Percentiles rank a stretch among this genome's conserved stretches.
These are phyloP conservation scores for Rossbeevera mucosa DNA, from an alignment of 768 basidiomycete species.

Conservation along the genomic window DNA sequence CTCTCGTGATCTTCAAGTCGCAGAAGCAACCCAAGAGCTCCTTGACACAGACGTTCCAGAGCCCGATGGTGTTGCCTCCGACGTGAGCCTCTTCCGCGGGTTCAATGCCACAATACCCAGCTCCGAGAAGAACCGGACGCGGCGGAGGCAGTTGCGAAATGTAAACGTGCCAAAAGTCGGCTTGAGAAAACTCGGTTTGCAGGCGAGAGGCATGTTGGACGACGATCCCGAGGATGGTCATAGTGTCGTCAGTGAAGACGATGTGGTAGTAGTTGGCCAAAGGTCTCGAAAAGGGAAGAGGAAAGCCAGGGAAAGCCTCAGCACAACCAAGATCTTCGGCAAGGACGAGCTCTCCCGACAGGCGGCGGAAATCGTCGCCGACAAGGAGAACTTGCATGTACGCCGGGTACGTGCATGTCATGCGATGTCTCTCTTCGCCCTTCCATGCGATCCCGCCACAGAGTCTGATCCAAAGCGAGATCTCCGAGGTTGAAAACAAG, in stretches of 20 bases:
- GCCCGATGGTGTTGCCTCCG: constrained; percentile 60
- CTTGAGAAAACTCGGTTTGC: constrained; percentile 74
- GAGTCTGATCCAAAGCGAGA: constrained; percentile 84
- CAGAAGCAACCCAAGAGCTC: constrained; percentile 77
- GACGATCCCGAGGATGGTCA: constrained; percentile 50
- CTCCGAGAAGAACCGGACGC: constrained; percentile 69
- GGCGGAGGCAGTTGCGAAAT: constrained; percentile 75
- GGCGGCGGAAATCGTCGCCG: constrained; percentile 77
- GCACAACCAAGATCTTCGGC: constrained; percentile 65
- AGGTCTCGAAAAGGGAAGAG: constrained; percentile 35
- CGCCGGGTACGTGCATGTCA: constrained; percentile 53
- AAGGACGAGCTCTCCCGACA: constrained; percentile 83
- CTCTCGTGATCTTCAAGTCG: constrained; percentile 78
- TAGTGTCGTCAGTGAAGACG: constrained; percentile 71
- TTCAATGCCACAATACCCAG: constrained; percentile 95
- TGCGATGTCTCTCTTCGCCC: constrained; percentile 1
- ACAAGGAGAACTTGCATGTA: constrained; percentile 91
- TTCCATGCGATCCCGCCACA: constrained; percentile 29
- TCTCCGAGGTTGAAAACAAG: constrained; percentile 84
- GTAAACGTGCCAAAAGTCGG: constrained; percentile 74
- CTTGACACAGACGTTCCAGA: constrained; percentile 71
- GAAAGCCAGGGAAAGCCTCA: constrained; percentile 62
- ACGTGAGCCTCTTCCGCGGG: constrained; percentile 80
- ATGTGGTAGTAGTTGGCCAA: constrained; percentile 55
- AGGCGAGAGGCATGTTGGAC: constrained; percentile 64